Percentiles rank a stretch among this genome's conserved stretches.
Evolutionary conservation across 2,329 filamentous ascomycete genomes (phyloP).

Genomic region (Geoglossum cookeanum): DNA sequence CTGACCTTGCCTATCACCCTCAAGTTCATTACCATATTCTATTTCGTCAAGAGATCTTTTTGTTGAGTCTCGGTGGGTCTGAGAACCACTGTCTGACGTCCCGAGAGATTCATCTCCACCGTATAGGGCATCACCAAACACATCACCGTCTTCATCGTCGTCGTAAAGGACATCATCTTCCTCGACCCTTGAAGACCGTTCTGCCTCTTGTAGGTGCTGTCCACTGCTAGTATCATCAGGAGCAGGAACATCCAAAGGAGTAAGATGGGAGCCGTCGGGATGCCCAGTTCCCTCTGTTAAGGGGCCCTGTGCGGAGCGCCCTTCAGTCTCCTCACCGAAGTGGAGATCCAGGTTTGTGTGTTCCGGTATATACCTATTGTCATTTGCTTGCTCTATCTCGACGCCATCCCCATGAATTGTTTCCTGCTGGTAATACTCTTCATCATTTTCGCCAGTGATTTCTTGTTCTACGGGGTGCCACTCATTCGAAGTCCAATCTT

Average conservation of each 20-base stretch:
- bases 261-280: neutral
- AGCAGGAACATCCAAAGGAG: neutral
- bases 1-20: neutral
- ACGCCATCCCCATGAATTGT: neutral
- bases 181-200: neutral
- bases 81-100: neutral
- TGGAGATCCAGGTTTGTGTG: neutral
- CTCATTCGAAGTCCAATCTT: neutral
- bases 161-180: constrained; percentile 1
- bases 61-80: neutral
- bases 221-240: neutral
- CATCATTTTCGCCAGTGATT: neutral
- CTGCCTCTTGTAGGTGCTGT: neutral
- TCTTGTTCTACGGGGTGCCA: neutral
- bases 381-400: neutral
- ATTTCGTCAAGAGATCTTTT: neutral
- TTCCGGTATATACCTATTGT: neutral
- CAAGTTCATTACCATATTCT: neutral
- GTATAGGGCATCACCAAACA: neutral
- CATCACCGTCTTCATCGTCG: constrained; percentile 1
- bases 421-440: neutral
- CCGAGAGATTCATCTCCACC: neutral
- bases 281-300: neutral
- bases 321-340: neutral
- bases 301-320: neutral